These are phyloP conservation scores for Pseudopyrenochaeta lycopersici DNA, from an alignment of 2,329 filamentous ascomycete species.

Conservation along the genomic window DNA sequence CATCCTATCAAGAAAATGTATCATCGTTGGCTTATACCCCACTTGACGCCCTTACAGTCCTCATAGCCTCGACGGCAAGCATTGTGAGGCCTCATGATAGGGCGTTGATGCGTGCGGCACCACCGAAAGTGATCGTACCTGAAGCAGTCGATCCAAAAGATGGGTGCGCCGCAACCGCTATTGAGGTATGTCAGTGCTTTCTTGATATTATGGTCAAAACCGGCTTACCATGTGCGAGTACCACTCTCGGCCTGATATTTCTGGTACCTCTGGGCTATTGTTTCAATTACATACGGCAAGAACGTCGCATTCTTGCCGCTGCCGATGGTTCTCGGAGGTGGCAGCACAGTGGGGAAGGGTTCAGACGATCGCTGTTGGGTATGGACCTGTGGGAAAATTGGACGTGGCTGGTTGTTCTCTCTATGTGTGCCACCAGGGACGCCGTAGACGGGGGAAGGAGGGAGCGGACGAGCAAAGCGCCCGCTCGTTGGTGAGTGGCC, in stretches of 20 bases:
- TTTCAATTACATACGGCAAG: not conserved
- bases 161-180: conserved; percentile 2
- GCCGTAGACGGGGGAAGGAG: too few species aligned
- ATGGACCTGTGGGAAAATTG: too few species aligned
- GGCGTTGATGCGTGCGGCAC: conserved; percentile 6
- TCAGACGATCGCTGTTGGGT: too few species aligned
- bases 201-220: too few species aligned
- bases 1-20: not conserved
- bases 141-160: conserved; percentile 6
- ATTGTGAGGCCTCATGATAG: not conserved
- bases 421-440: too few species aligned
- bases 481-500: too few species aligned
- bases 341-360: too few species aligned
- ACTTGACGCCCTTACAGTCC: conserved; percentile 1
- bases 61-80: not conserved
- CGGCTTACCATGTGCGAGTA: not conserved
- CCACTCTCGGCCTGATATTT: not conserved
- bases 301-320: not conserved
- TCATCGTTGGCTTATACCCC: not conserved
- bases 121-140: conserved; percentile 7
- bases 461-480: too few species aligned
- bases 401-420: too few species aligned
- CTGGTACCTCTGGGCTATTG: not conserved
- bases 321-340: not conserved
- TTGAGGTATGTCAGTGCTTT: not conserved